phyloP scores from a whole-genome alignment of 164 flowering plant species.

The Tetracentron sinense region DNA sequence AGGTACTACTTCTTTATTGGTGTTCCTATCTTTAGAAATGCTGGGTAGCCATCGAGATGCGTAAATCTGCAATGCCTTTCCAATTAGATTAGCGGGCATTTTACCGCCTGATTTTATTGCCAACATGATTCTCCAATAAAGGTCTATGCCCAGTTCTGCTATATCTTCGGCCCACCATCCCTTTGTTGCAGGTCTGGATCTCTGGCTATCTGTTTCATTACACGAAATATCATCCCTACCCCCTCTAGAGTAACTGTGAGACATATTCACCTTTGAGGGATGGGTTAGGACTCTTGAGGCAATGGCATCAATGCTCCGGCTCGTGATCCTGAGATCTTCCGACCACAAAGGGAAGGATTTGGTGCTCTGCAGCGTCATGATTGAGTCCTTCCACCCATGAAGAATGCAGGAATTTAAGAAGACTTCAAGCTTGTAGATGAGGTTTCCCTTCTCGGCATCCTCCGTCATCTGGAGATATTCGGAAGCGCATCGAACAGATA shows the following conservation, averaged over 20 bases:
- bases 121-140: conserved; percentile 76
- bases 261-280: conserved; percentile 53
- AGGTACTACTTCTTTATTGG: conserved; percentile 20
- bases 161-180: conserved; percentile 96
- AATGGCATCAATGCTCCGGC: conserved; percentile 77
- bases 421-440: conserved; percentile 72
- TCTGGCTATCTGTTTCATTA: conserved; percentile 51
- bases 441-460: conserved; percentile 87
- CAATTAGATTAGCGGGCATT: conserved; percentile 56
- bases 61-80: conserved; percentile 73
- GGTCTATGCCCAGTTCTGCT: conserved; percentile 71
- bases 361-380: conserved; percentile 68
- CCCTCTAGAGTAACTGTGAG: conserved; percentile 56
- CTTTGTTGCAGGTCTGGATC: conserved; percentile 24
- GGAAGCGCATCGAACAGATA: conserved; percentile 77
- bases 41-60: conserved; percentile 78
- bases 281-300: conserved; percentile 43
- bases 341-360: conserved; percentile 57
- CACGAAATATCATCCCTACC: conserved; percentile 49
- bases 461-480: conserved; percentile 94
- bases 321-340: conserved; percentile 78
- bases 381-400: conserved; percentile 88
- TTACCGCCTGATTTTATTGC: conserved; percentile 68
- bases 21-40: conserved; percentile 39
- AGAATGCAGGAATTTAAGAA: conserved; percentile 85